Evolutionary conservation across 1,139 yeast genomes (phyloP).

Genomic region (Debaryomyces fabryi): DNA sequence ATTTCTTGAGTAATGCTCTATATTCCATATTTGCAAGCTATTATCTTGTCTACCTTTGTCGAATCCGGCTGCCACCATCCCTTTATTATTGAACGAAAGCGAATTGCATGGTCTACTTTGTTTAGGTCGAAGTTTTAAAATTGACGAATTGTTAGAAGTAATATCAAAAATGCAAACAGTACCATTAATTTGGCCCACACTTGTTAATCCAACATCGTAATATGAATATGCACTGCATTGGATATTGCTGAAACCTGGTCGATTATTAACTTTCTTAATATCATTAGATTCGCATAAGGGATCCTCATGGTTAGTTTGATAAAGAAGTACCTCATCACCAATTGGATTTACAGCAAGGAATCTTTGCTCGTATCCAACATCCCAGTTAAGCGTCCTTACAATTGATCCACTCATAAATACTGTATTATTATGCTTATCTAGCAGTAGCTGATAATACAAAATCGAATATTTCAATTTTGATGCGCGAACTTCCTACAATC

Average conservation of each 20-base stretch:
- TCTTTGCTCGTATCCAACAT: constrained; percentile 53
- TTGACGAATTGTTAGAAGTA: constrained; percentile 37
- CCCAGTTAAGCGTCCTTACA: constrained; percentile 63
- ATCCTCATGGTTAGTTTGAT: constrained; percentile 53
- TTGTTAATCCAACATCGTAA: constrained; percentile 58
- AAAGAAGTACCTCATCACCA: constrained; percentile 67
- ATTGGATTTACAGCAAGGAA: constrained; percentile 67
- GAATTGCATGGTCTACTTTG: constrained; percentile 78
- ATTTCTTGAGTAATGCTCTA: constrained; percentile 55
- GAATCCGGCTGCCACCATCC: constrained; percentile 74
- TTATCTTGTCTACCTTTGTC: constrained; percentile 81
- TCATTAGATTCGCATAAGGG: constrained; percentile 38
- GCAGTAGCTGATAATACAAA: background rate
- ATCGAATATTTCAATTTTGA: background rate
- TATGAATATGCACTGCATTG: constrained; percentile 73
- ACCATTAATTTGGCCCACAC: constrained; percentile 78
- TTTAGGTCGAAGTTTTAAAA: constrained; percentile 58
- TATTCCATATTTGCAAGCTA: constrained; percentile 80
- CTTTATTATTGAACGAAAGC: constrained; percentile 65
- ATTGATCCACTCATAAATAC: constrained; percentile 57
- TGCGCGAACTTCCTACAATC: background rate
- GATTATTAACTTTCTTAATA: constrained; percentile 51
- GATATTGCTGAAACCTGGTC: constrained; percentile 70
- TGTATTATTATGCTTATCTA: background rate
- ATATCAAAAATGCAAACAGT: constrained; percentile 66